These are phyloP conservation scores for Sclerospora graminicola DNA, from an alignment of 352 stramenopile genomes.

Conservation along the genomic window DNA sequence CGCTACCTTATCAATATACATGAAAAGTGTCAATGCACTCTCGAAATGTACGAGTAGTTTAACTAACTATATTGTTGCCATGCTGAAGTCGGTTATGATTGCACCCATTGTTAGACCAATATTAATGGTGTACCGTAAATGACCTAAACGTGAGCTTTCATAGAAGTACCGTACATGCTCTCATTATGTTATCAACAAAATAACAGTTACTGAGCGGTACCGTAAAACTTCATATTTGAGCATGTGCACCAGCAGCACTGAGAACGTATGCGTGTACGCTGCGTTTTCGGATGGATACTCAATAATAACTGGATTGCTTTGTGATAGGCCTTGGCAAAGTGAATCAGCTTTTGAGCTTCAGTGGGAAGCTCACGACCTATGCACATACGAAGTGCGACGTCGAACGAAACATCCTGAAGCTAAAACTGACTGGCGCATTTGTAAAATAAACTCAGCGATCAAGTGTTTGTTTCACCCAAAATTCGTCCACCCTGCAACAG, in stretches of 20 bases:
- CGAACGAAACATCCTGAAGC: slow-evolving; percentile 47
- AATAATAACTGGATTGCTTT: slow-evolving; percentile 36
- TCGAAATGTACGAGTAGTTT: too few species aligned
- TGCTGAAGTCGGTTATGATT: too few species aligned
- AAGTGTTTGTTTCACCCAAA: slow-evolving; percentile 51
- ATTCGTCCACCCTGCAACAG: slow-evolving; percentile 39
- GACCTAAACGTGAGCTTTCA: too few species aligned
- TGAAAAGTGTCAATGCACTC: too few species aligned
- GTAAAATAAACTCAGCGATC: slow-evolving; percentile 48
- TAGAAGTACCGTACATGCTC: too few species aligned
- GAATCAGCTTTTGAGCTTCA: slow-evolving; percentile 81
- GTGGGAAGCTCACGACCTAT: slow-evolving; percentile 49
- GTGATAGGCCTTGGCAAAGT: slow-evolving; percentile 61
- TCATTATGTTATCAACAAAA: too few species aligned
- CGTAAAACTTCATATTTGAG: too few species aligned
- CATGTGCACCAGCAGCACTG: slow-evolving; percentile 70
- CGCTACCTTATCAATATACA: too few species aligned
- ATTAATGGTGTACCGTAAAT: too few species aligned
- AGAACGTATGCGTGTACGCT: slow-evolving; percentile 72
- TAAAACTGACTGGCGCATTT: slow-evolving; percentile 62
- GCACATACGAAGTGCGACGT: slow-evolving; percentile 63
- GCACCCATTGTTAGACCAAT: too few species aligned
- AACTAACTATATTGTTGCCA: too few species aligned
- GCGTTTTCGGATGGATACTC: slow-evolving; percentile 58
- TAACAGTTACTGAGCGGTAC: too few species aligned